phyloP scores from a whole-genome alignment of 2,329 filamentous ascomycete genomes.

The Ophiognomonia clavigignenti-juglandacearum region DNA sequence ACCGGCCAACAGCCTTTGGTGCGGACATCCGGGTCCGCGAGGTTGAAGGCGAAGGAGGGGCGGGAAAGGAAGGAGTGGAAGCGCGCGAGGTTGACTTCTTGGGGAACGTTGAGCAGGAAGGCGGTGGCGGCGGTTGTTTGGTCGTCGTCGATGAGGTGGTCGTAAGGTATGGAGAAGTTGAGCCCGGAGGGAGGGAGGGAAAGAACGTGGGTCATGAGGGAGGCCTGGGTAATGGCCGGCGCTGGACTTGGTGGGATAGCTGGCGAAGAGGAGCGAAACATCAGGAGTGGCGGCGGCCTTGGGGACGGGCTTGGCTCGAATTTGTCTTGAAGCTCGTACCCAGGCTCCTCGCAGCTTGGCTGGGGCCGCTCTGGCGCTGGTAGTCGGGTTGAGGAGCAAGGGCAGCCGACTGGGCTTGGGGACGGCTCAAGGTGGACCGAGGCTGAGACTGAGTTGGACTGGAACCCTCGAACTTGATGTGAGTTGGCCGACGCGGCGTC shows the following conservation, averaged over 20 bases:
- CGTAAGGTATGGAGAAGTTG: background rate
- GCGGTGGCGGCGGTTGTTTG: conserved; percentile 4
- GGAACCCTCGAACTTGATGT: background rate
- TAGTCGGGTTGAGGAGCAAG: background rate
- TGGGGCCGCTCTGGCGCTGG: background rate
- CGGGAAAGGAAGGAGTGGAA: background rate
- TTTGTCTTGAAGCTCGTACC: background rate
- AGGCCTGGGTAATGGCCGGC: background rate
- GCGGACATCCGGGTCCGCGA: background rate
- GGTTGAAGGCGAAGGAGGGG: conserved; percentile 1
- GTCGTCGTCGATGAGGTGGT: background rate
- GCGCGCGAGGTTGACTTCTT: background rate
- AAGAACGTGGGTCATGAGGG: background rate
- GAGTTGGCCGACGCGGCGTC: background rate
- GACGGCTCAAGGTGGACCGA: background rate
- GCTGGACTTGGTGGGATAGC: background rate
- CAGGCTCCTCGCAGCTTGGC: background rate
- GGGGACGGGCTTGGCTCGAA: background rate
- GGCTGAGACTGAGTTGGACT: background rate
- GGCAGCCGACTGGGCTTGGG: background rate
- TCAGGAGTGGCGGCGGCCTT: too few relatives aligned
- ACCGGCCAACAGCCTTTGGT: conserved; percentile 8
- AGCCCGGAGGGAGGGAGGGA: conserved; percentile 1
- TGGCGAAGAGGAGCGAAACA: too few relatives aligned
- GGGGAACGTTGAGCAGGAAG: conserved; percentile 3